Evolutionary conservation across 352 stramenopile genomes (phyloP), one percentile per base, ranked within the genome.

Genomic region (Pythium rishiriense): DNA sequence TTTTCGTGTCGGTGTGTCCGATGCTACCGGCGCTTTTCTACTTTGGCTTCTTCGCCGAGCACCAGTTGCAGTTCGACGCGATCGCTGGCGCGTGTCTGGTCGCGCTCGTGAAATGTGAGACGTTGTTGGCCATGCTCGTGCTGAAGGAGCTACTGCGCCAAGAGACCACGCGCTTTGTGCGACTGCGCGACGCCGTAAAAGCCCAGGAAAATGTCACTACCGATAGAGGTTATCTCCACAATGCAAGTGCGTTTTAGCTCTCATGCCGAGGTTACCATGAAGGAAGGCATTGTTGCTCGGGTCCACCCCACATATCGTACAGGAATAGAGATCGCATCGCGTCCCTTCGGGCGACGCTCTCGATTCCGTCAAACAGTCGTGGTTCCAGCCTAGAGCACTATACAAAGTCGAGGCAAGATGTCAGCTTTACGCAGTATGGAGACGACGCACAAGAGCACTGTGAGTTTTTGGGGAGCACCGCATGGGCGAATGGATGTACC

Each of bases 361-460:
- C 21, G 31, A 37, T 37, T 54, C 26, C 21, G 10, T 10, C 25
- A 46, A 58, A 47, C n/a, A 21, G 51, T 58, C 33, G 33, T 31
- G 17, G 35, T 4, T 8, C 17, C 35, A 14, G 17, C 17, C 11
- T 41, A 4, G 35, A 14, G 6, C 6, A 37, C 31, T 11, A 17
- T 41, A 41, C 35, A 2, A 41, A 41, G 12, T 14, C 35, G 12
- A 41, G 9, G 22, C 1, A 48, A 49, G 9, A 93, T 93, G 83
- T 96, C 87, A 53, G 88, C 75, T 25, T 48, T 97, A 17, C 85
- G 87, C 4, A 97, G 85, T 68, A 97, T 97, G 90, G 88, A 97
- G 73, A 97, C 87, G 33, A 93, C 76, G 3, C 90, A 97, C 75
- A 94, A 88, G 68, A 94, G 85, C 80, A 89, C 75, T n/a, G 83